Percentiles rank a stretch among this genome's conserved stretches.
Conservation (phyloP, 257 asterid species). For the Perilla frutescens region DNA sequence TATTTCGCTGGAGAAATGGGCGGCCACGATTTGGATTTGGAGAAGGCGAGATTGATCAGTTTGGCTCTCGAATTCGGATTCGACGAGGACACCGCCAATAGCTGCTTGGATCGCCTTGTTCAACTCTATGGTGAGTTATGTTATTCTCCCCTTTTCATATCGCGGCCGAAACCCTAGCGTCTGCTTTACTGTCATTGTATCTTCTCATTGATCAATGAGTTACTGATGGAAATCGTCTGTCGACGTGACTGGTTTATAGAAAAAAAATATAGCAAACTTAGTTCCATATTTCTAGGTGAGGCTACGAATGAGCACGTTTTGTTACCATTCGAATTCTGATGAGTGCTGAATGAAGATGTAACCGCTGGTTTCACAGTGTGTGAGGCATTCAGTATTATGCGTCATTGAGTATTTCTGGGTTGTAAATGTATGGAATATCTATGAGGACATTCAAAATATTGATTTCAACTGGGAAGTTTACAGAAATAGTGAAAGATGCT, state of each 20-base stretch:
- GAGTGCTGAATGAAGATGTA: background rate
- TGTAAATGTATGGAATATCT: too few species aligned
- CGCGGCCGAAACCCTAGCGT: constrained; percentile 25
- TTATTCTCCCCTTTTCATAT: constrained; percentile 25
- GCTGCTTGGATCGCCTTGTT: constrained; percentile 74
- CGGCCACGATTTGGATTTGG: constrained; percentile 68
- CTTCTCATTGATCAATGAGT: background rate
- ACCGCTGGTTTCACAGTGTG: too few species aligned
- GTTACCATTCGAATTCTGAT: background rate
- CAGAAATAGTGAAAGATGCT: background rate
- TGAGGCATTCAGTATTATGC: too few species aligned
- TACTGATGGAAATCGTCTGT: background rate
- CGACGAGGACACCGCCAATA: constrained; percentile 66
- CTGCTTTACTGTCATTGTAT: background rate
- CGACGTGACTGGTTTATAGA: background rate
- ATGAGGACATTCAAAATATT: background rate
- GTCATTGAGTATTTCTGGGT: too few species aligned
- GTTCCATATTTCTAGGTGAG: background rate
- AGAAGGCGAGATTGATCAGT: constrained; percentile 73
- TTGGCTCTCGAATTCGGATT: constrained; percentile 88
- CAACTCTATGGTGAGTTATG: constrained; percentile 67
- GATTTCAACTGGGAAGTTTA: background rate
- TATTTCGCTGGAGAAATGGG: constrained; percentile 44
- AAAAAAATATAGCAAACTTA: background rate
- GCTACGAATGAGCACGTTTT: constrained; percentile 2